Evolutionary conservation across 441 rosid species (phyloP), one percentile per base, ranked within the genome.

Genomic region (Macaranga tanarius): DNA sequence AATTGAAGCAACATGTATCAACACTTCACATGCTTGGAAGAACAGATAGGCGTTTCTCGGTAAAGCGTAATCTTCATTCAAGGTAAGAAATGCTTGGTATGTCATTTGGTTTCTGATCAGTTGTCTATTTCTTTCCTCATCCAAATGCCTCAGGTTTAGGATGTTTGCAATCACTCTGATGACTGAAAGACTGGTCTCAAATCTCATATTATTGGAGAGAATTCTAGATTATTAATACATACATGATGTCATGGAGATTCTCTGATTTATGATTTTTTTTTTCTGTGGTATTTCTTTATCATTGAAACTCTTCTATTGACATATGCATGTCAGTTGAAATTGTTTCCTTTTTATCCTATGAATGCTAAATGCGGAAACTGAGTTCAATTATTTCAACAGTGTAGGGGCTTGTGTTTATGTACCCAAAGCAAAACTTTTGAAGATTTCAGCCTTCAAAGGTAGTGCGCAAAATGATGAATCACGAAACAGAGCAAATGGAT

Each of bases 381-480:
- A 69, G 74, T 77, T 44, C 55, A 73, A 71, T 69, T 76, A 56
- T 61, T 84, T 81, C 75, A 76, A 80, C 95, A 92, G 99, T 85
- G 81, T 76, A 78, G 92, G 90, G 81, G 70, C 86, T 73, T 69
- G 67, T 79, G 73, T 66, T 61, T 47, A 71, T 77, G 86, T 86
- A 70, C 75, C 84, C 62, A 85, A 74, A 78, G 84, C 80, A 70
- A 91, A 84, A 79, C 73, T 85, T 72, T 77, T 87, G 68, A 88
- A 84, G 81, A 82, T 92, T 76, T 84, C 90, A 54, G 87, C 96
- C 45, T 95, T 92, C 65, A 91, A 92, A 86, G 91, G 97, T 20
- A 84, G 82, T 78, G 85, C 84, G 40, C 87, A 79, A 77, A 87
- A 83, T 80, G 87, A 84, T 63, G 95, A 89, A 77, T 76, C 90